phyloP scores from a whole-genome alignment of 495 filamentous ascomycete genomes.

The Neurospora discreta region DNA sequence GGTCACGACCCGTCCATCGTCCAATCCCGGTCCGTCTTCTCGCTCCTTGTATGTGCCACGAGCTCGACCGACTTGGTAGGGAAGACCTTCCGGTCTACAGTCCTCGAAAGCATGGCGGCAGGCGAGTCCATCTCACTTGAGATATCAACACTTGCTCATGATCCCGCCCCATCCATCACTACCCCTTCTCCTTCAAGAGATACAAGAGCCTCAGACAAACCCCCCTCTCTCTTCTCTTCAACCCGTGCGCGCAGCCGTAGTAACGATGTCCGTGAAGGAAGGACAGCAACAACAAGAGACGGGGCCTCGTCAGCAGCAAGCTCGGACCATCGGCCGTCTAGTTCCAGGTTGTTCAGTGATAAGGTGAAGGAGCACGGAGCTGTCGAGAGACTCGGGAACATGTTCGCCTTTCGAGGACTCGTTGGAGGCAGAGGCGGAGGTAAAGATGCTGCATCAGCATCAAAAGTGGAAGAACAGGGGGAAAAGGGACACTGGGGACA shows the following conservation, averaged over 20 bases:
- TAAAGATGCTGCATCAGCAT: not conserved
- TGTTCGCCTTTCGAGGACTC: conserved; percentile 3
- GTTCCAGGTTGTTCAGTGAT: conserved; percentile 9
- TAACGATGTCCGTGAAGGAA: conserved; percentile 3
- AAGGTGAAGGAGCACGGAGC: conserved; percentile 20
- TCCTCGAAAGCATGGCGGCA: conserved; percentile 25
- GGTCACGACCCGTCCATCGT: conserved; percentile 21
- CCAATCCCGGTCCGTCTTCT: conserved; percentile 38
- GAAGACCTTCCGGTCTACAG: conserved; percentile 25
- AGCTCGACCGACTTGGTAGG: conserved; percentile 18
- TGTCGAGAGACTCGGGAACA: conserved; percentile 10
- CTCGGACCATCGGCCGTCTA: not conserved
- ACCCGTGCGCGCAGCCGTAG: not conserved
- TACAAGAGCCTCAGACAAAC: not conserved
- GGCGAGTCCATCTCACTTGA: conserved; percentile 24
- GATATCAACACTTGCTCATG: not conserved
- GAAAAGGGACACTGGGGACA: not conserved
- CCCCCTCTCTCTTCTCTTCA: conserved; percentile 10
- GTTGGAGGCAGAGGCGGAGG: not conserved
- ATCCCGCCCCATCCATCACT: not conserved
- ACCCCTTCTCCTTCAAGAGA: not conserved
- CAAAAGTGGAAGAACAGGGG: not conserved
- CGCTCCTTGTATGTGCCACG: conserved; percentile 31
- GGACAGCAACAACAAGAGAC: not conserved
- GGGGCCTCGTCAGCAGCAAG: not conserved